Conservation (phyloP, 305 asterid species). For the Fraxinus sp. region DNA sequence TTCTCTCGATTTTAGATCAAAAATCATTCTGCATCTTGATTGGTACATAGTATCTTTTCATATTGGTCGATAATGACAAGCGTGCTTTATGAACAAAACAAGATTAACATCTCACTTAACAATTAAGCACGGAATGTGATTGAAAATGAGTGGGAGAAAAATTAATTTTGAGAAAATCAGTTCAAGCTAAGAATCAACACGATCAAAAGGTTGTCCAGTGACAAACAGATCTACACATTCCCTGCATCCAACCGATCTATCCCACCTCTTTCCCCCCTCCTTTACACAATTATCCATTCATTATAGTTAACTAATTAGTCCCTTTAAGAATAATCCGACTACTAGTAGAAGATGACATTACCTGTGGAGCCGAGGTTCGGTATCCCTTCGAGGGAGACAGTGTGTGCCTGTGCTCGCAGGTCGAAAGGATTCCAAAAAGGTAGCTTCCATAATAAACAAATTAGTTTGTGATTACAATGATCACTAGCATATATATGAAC, state of each 20-base stretch:
- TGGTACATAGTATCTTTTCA: background rate
- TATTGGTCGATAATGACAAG: background rate
- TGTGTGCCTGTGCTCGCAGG: background rate
- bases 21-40: background rate
- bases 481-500: background rate
- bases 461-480: background rate
- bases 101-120: background rate
- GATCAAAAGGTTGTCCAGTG: background rate
- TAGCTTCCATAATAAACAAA: background rate
- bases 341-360: background rate
- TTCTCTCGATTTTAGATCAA: background rate
- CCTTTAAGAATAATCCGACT: background rate
- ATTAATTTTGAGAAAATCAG: background rate
- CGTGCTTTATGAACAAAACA: background rate
- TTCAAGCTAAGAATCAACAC: background rate
- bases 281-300: conserved; percentile 16
- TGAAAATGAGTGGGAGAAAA: background rate
- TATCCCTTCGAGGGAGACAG: background rate
- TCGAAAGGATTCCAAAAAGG: background rate
- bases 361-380: background rate
- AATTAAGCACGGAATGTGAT: background rate
- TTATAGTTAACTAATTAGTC: background rate
- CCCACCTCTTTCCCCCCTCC: conserved; percentile 6
- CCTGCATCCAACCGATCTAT: conserved; percentile 54
- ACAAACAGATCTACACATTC: conserved; percentile 66